phyloP scores from a whole-genome alignment of 1,139 yeast genomes.

The Debaryomyces coudertii region DNA sequence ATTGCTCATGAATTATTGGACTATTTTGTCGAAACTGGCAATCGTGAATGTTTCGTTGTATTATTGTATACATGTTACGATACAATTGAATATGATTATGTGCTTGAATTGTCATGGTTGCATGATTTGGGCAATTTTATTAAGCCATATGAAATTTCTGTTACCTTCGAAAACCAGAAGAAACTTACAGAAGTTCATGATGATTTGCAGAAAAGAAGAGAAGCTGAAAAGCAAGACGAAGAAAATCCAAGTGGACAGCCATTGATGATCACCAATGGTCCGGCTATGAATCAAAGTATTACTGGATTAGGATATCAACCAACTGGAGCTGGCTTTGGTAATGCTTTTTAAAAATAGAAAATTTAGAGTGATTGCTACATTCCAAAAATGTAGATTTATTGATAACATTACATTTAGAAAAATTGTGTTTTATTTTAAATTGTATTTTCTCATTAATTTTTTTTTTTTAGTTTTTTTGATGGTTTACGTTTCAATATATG shows the following conservation, averaged over 20 bases:
- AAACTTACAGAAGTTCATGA: conserved; percentile 64
- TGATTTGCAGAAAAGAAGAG: conserved; percentile 73
- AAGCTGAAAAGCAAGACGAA: conserved; percentile 58
- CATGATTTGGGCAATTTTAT: conserved; percentile 76
- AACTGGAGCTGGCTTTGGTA: conserved; percentile 71
- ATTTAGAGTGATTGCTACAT: not conserved
- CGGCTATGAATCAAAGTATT: conserved; percentile 29
- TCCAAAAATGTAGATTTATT: conserved; percentile 4
- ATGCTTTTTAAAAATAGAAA: conserved; percentile 39
- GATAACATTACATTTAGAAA: not conserved
- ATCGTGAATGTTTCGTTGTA: conserved; percentile 94
- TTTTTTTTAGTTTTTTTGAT: conserved; percentile 6
- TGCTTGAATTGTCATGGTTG: conserved; percentile 89
- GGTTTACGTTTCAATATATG: conserved; percentile 8
- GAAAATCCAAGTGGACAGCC: conserved; percentile 53
- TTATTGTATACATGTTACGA: conserved; percentile 86
- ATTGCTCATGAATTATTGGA: conserved; percentile 87
- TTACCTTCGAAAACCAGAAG: conserved; percentile 76
- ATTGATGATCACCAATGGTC: conserved; percentile 70
- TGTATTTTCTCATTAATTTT: conserved; percentile 3
- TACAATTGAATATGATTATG: conserved; percentile 77
- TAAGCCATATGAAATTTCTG: conserved; percentile 88
- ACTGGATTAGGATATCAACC: conserved; percentile 59
- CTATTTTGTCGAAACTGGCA: conserved; percentile 96
- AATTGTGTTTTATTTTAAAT: not conserved